Base-by-base conservation (phyloP, 2,329 filamentous ascomycete genomes). In the Anthostomella pinea region DNA sequence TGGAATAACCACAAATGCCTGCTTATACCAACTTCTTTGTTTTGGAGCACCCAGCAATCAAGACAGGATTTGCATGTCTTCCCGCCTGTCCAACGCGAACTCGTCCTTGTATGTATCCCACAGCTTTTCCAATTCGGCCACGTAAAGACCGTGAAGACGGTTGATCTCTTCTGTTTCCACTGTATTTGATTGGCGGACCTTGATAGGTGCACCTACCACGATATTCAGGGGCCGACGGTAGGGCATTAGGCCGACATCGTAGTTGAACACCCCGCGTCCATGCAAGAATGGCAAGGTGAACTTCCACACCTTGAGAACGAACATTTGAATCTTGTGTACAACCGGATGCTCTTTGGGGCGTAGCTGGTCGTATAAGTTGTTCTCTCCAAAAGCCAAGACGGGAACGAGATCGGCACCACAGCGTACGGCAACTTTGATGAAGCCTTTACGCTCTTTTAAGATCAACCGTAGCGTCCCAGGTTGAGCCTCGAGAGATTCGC, bases 181-280 rank as follows among this genome's bases (percentile, higher is more conserved):
- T 43, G 81, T 78, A 21, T 76, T 67, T 14, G 73, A 66, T 43
- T 74, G 68, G 32, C 73, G 67, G 5, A 95, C 83, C 45, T 72
- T 70, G 43, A 96, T 88, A 0, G 91, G 89, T 34, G 77, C 74
- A 3, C 91, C 91, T 10, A 95, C 86, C 9, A 98, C 90, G 30
- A 96, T 79, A 57, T 97, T 93, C 41, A 98, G 70, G 8, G 88
- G 83, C 33, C 83, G 74, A 9, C 93, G 81, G 62, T 96, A 97
- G 0, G 93, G 93, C 87, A 97, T 89, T 53, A 97, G 69, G 4
- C 93, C 93, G 10, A 96, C 87, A 60, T 98, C 93, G 59, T 98
- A 97, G 63, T 98, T 98, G 67, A 97, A 95, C 25, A 97, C 83
- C 9, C 91, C 91, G 17, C 90, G 70, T 3, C 90, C 91, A 60